Conservation (phyloP, 495 filamentous ascomycete species). For the Penicilliopsis zonata region DNA sequence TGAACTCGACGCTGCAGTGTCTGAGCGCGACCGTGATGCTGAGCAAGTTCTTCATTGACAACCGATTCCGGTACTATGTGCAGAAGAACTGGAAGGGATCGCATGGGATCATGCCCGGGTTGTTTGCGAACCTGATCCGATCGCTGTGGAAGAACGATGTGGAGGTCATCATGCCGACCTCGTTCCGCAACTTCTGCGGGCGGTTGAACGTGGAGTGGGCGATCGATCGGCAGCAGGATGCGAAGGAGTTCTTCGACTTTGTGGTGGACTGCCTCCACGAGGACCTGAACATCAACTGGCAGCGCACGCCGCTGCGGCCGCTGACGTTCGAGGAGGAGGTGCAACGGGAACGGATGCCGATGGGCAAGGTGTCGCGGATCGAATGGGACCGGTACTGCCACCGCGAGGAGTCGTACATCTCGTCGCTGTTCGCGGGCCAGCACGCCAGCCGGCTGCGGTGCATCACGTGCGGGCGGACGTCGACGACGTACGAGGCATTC, state of each 20-base stretch:
- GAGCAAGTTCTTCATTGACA: slow-evolving; percentile 50
- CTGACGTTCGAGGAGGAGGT: slow-evolving; percentile 52
- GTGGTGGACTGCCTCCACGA: slow-evolving; percentile 61
- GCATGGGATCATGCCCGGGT: slow-evolving; percentile 66
- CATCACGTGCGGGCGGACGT: slow-evolving; percentile 50
- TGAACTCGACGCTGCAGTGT: slow-evolving; percentile 79
- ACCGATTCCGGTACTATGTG: slow-evolving; percentile 42
- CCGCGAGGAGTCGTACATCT: slow-evolving; percentile 53
- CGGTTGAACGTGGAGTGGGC: slow-evolving; percentile 46
- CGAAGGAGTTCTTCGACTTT: slow-evolving; percentile 68
- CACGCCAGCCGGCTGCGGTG: slow-evolving; percentile 53
- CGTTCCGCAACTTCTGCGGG: slow-evolving; percentile 44
- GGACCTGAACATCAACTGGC: slow-evolving; percentile 59
- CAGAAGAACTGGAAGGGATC: slow-evolving; percentile 59
- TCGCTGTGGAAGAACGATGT: slow-evolving; percentile 60
- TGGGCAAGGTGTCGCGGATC: slow-evolving; percentile 43
- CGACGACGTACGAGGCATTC: slow-evolving; percentile 63
- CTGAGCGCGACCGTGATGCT: slow-evolving; percentile 65
- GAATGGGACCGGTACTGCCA: slow-evolving; percentile 64
- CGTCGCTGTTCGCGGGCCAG: slow-evolving; percentile 60
- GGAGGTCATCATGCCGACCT: slow-evolving; percentile 44
- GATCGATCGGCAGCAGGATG: slow-evolving; percentile 60
- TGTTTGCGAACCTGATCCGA: slow-evolving; percentile 62
- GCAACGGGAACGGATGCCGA: slow-evolving; percentile 49
- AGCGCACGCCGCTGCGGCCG: slow-evolving; percentile 41